Base-by-base conservation (phyloP, 1,139 yeast species). In the Magnusiomyces paraingens region DNA sequence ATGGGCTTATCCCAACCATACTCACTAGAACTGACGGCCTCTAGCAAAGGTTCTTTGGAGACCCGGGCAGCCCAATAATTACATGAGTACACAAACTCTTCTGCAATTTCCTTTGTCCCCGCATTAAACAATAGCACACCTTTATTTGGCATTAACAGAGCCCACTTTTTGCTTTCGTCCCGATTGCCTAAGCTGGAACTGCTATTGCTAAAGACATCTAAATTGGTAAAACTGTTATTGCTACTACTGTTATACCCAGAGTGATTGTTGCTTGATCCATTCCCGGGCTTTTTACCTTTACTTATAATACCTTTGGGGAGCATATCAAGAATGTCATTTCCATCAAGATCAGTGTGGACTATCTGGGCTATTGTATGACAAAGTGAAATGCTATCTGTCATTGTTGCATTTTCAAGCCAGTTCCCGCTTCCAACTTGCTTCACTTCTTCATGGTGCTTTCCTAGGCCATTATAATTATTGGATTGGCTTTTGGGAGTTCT, bases 11-110 rank as follows among this genome's bases (percentile, higher is more conserved):
- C 79, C 96, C 96, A 90, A 3, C 96, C 96, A 65, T 83, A 88
- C 63, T 89, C 95, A 48, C 82, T 78, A 47, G 86, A 85, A 1
- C 90, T 79, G 12, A 87, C 80, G 56, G 87, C 71, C 55, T 78
- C 83, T 21, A 74, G 70, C 2, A 77, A 68, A 1, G 96, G 96
- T 35, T 86, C 83, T 15, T 90, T 85, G 14, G 95, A 84, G 40
- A 85, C 80, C 60, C 93, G 78, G 2, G 94, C 86, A 1, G 95
- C 89, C 96, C 96, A 89, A 67, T 87, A 89, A 69, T 89, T 89
- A 70, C 95, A 84, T 1, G 93, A 79, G 61, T 84, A 80, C 38
- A 86, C 81, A 66, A 82, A 88, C 64, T 83, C 88, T 50, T 76
- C 73, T 0, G 96, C 94, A 58, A 81, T 79, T 60, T 83, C 86